Base-by-base conservation (phyloP, 768 basidiomycete genomes). In the Mrakia blollopis region DNA sequence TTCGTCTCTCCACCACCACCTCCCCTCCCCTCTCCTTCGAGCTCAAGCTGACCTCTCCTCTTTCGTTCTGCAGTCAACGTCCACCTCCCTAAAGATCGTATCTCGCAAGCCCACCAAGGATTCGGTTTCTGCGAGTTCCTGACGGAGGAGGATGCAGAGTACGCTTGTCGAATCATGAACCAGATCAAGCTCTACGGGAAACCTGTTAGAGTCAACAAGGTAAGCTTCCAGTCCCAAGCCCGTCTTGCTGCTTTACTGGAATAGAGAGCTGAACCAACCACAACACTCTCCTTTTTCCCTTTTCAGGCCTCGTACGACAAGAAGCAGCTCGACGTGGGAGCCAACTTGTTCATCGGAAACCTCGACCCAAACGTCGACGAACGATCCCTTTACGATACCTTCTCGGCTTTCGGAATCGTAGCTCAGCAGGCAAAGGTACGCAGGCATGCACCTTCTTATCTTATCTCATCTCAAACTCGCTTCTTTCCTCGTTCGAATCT, bases 161-260 rank as follows among this genome's bases (percentile, higher is more conserved):
- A 99, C 84, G 96, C 94, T 76, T 98, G 96, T 88, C 97, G 98
- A 87, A 98, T 98, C 81, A 98, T 98, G 96, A 99, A 99, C 83
- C 96, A 98, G 87, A 98, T 99, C 83, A 99, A 99, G 85, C 85
- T 99, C 73, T 99, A 92, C 89, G 97, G 97, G 35, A 98, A 98
- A 83, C 97, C 97, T 44, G 97, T 99, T 77, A 88, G 97, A 80
- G 96, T 99, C 79, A 98, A 98, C 88, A 99, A 98, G 91, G 94
- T 92, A 79, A 82, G 90, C 86, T 14, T 32, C 30, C 2, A 11
- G 52, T 0, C 18, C 44, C n/a, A n/a, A n/a, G n/a, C n/a, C n/a
- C n/a, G n/a, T n/a, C n/a, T n/a, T n/a, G n/a, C n/a, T n/a, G n/a
- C n/a, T n/a, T n/a, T n/a, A n/a, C n/a, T n/a, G n/a, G n/a, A n/a